Conservation (phyloP, 208 protist genomes). For the Acanthamoeba triangularis region DNA sequence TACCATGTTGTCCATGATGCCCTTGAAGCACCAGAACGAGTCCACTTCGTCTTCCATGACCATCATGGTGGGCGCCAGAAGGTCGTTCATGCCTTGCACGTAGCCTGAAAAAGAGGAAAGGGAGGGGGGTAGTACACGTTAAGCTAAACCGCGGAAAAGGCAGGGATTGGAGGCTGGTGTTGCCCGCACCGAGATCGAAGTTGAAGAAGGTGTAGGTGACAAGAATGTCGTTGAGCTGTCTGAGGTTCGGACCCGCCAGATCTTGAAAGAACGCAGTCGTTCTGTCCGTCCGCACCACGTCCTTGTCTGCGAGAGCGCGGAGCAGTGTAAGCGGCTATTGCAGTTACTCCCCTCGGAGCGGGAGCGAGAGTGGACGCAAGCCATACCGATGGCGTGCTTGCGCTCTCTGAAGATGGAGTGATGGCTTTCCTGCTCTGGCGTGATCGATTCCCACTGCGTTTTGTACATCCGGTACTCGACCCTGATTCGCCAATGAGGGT, state of each 20-base stretch:
- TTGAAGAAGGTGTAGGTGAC: conserved; percentile 73
- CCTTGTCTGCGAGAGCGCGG: neutral
- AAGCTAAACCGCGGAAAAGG: neutral
- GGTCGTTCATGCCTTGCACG: conserved; percentile 72
- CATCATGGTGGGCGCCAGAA: conserved; percentile 47
- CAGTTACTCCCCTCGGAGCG: neutral
- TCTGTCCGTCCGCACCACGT: conserved; percentile 63
- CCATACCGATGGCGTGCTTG: conserved; percentile 32
- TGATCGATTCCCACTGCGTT: conserved; percentile 68
- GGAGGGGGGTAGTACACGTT: neutral
- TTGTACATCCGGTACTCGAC: conserved; percentile 56
- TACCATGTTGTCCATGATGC: conserved; percentile 65
- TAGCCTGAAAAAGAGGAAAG: neutral
- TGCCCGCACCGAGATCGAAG: conserved; percentile 56
- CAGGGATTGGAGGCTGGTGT: neutral
- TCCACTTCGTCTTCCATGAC: conserved; percentile 66
- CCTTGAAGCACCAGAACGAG: conserved; percentile 76
- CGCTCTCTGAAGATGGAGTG: conserved; percentile 48
- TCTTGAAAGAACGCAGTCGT: neutral
- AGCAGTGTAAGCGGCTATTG: neutral
- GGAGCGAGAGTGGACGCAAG: neutral
- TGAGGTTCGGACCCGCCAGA: neutral
- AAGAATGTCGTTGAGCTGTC: conserved; percentile 46
- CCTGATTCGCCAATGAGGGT: neutral
- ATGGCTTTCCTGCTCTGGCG: conserved; percentile 30